phyloP scores from a whole-genome alignment of 2,329 filamentous ascomycete species.

The Sporothrix brasiliensis region DNA sequence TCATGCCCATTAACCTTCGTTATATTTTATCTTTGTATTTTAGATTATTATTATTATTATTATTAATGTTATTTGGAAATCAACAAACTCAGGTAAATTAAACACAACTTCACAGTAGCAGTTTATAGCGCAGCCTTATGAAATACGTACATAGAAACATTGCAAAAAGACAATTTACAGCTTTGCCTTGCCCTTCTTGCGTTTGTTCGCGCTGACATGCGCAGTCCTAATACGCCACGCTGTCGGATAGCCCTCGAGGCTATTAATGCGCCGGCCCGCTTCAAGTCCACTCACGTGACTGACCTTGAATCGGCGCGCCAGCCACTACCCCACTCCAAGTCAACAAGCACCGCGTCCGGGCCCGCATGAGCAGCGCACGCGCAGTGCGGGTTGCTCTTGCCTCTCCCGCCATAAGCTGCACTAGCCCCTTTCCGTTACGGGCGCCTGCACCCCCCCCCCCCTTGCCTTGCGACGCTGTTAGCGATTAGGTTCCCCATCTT shows the following conservation, averaged over 20 bases:
- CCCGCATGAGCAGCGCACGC: conserved; percentile 15
- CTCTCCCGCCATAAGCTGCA: conserved; percentile 7
- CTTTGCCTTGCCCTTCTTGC: too few relatives aligned
- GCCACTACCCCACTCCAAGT: conserved; percentile 18
- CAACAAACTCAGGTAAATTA: too few relatives aligned
- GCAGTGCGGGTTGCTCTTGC: conserved; percentile 11
- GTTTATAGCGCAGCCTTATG: too few relatives aligned
- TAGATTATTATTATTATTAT: too few relatives aligned
- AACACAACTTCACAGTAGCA: too few relatives aligned
- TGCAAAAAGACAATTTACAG: too few relatives aligned
- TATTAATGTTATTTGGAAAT: too few relatives aligned
- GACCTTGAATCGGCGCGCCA: not conserved
- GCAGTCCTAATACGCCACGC: not conserved
- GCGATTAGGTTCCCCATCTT: conserved; percentile 20
- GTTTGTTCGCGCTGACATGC: too few relatives aligned
- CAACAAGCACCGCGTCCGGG: conserved; percentile 7
- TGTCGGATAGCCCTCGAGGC: not conserved
- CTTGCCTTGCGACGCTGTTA: conserved; percentile 23
- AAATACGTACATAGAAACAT: too few relatives aligned
- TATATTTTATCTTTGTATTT: too few relatives aligned
- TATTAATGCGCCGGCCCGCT: conserved; percentile 1
- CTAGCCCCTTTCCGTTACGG: conserved; percentile 20
- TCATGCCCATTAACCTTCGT: too few relatives aligned
- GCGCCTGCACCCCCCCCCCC: conserved; percentile 11
- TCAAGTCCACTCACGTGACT: conserved; percentile 18